Evolutionary conservation across 306 rosid genomes (phyloP), one percentile per base, ranked within the genome.

Genomic region (Medicago lupulina): DNA sequence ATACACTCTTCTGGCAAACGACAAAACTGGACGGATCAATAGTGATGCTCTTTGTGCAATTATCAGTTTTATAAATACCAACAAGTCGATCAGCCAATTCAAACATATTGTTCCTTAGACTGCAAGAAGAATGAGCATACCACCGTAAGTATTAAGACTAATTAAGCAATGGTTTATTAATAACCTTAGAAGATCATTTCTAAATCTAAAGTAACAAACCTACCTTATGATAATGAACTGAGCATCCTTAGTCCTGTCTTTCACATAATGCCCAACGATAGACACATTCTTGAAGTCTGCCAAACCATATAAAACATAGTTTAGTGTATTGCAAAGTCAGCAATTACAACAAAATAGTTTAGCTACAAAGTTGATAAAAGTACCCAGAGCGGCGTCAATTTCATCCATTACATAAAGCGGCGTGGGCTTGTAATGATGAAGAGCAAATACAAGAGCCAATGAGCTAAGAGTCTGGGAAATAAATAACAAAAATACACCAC

Each of bases 351-450:
- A 15, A 25, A 44, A 64, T 15, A 57, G 13, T 34, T 66, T 28
- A 39, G 68, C 53, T 25, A 18, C 15, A 74, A 23, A 68, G 61
- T 68, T 64, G 39, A 68, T 41, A 14, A 36, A 75, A 23, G 13
- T 86, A 95, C 96, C 98, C 47, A 95, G 82, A 34, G 98, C 98
- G 34, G 98, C 98, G 75, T 95, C 98, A 12, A 95, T 95, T 85
- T 95, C 98, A 68, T 95, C 98, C 98, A 95, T 95, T 11, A 95
- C 98, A 73, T 95, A 95, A 62, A 95, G 93, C 2, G 97, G 98
- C 6, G 98, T 95, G 12, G 97, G 98, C 89, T 92, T 95, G 84
- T 92, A 92, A 88, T 95, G 98, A 83, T 95, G 98, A 80, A 95
- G 93, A 19, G 98, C 98, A 49, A 95, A 95, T 62, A 95, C 97